Evolutionary conservation across 331 rosid species (phyloP).

Genomic region (Acacia concinna): DNA sequence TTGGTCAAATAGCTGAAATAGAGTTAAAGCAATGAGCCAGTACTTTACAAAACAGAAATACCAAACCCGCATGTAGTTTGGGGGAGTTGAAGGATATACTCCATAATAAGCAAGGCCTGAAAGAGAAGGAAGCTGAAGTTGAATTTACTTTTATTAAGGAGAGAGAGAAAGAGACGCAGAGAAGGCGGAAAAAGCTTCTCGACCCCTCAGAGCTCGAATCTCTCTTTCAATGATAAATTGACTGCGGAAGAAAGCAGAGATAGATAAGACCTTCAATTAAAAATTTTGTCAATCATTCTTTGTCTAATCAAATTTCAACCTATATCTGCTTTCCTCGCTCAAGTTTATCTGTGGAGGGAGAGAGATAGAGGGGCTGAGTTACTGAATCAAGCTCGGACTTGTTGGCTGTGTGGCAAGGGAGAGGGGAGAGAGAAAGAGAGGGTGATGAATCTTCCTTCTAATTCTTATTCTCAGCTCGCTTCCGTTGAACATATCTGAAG

Average conservation of each 20-base stretch:
- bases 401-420: background rate
- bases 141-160: background rate
- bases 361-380: background rate
- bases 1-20: slow-evolving; percentile 35
- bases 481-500: slow-evolving; percentile 26
- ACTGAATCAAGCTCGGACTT: background rate
- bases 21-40: slow-evolving; percentile 22
- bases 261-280: slow-evolving; percentile 27
- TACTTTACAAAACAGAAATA: background rate
- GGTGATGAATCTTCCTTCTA: slow-evolving; percentile 26
- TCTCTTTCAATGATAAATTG: slow-evolving; percentile 30
- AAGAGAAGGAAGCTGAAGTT: background rate
- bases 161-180: background rate
- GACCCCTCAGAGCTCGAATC: slow-evolving; percentile 18
- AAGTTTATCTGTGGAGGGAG: slow-evolving; percentile 14
- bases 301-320: slow-evolving; percentile 42
- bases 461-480: background rate
- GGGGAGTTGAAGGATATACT: slow-evolving; percentile 11
- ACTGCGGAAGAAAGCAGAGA: slow-evolving; percentile 27
- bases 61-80: background rate
- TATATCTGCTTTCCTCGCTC: background rate
- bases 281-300: slow-evolving; percentile 20
- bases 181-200: background rate
- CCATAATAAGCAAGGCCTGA: slow-evolving; percentile 15
- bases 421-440: background rate